These are phyloP conservation scores for Cucurbita maxima DNA, from an alignment of 306 rosid genomes.

Conservation along the genomic window DNA sequence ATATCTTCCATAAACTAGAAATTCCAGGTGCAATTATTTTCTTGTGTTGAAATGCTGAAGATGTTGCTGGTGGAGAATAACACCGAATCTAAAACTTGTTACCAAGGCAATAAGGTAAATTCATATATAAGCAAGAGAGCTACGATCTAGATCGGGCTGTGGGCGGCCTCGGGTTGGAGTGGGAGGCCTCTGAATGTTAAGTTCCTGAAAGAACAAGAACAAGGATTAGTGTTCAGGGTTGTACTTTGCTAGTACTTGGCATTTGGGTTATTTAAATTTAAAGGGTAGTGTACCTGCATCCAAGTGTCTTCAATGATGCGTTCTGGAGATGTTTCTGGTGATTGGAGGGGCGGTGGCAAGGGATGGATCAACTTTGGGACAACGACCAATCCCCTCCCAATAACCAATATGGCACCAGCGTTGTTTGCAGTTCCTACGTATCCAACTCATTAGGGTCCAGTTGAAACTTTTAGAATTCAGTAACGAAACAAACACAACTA, in stretches of 20 bases:
- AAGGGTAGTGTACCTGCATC: constrained; percentile 60
- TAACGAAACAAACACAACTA: neutral
- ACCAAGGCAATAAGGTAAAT: neutral
- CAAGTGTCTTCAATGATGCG: constrained; percentile 74
- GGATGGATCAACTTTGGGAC: constrained; percentile 98
- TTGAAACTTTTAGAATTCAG: neutral
- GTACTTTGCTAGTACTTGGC: neutral
- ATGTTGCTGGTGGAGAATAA: neutral
- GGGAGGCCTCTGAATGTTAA: constrained; percentile 95
- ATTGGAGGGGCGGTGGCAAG: constrained; percentile 90
- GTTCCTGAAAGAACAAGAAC: constrained; percentile 38
- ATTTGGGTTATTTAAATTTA: neutral
- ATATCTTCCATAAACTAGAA: neutral
- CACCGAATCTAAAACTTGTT: neutral
- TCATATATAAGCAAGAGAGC: constrained; percentile 94
- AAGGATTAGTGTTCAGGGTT: neutral
- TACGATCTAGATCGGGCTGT: constrained; percentile 90
- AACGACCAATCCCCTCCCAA: constrained; percentile 99
- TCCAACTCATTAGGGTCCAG: neutral
- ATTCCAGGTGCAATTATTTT: neutral
- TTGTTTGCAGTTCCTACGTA: constrained; percentile 88
- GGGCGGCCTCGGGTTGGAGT: constrained; percentile 99
- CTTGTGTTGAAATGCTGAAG: neutral
- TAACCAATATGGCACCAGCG: constrained; percentile 93
- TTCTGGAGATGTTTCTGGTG: constrained; percentile 97